Evolutionary conservation across 1,139 yeast species (phyloP), one percentile per base, ranked within the genome.

Genomic region (Kurtzmaniella quercitrusa): DNA sequence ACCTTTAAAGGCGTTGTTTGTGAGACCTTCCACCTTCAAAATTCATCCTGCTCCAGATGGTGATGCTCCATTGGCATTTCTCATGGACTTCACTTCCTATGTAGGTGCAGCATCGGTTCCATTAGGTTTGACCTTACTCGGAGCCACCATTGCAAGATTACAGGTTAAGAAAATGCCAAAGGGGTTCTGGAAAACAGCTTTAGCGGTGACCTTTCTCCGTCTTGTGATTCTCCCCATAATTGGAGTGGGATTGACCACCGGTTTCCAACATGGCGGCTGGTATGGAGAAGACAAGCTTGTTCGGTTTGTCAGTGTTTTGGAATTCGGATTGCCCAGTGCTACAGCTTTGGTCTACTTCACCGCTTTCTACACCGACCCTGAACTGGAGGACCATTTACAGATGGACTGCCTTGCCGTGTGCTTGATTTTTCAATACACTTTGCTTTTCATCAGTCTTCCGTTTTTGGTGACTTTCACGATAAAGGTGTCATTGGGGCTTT

Each of bases 81-180:
- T 90, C 10, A 84, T 91, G 77, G 96, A 91, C 58, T 80, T 82
- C 49, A 72, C 93, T 1, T 59, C 79, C 15, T 91, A 91, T 59
- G 68, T 91, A 2, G 96, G 96, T 1, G 81, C 81, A 2, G 96
- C 96, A 0, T 81, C 89, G 27, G 97, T 91, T 27, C 98, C 97
- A 0, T 67, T 88, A 48, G 97, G 97, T 1, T 70, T 91, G 47
- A 60, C 87, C 41, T 59, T 91, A 46, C 63, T 91, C 33, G 98
- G 98, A 2, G 95, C 94, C 11, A 88, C 96, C 3, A 78, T 91
- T 39, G 83, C 95, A 0, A 68, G 96, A 41, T 70, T 91, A 42
- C 70, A 77, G 48, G 66, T 89, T 23, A 73, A 71, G 14, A 60
- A 69, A 14, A 66, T 89, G 57, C 85, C 89, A 10, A 66, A 71